A percentile compares a stretch with the other conserved stretches of the same genome.
Evolutionary conservation across 2,329 filamentous ascomycete species (phyloP).

Genomic region (Colletotrichum limetticola): DNA sequence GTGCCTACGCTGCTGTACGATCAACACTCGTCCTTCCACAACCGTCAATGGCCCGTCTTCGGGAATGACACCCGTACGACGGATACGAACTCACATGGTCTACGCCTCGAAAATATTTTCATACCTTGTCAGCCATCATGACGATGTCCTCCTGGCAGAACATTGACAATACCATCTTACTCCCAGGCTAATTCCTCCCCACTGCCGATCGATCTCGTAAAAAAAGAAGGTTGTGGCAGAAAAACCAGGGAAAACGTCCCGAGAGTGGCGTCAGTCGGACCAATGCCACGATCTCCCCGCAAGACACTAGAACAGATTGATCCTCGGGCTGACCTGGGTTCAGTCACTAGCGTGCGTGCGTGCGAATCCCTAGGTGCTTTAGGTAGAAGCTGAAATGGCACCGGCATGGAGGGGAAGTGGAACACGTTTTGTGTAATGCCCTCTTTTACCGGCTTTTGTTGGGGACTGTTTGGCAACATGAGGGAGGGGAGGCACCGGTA

Average conservation of each 20-base stretch:
- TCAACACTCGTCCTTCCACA: background rate
- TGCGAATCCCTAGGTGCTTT: background rate
- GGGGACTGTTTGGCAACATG: background rate
- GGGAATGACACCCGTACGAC: background rate
- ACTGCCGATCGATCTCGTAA: background rate
- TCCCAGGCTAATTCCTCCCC: too few relatives aligned
- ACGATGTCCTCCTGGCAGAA: background rate
- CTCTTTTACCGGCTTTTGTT: background rate
- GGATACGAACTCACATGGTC: constrained; percentile 19
- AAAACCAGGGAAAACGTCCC: constrained; percentile 1
- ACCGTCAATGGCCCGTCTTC: constrained; percentile 1
- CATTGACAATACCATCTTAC: background rate
- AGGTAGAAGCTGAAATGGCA: background rate
- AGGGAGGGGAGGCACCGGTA: background rate
- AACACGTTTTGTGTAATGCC: background rate
- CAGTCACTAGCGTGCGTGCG: background rate
- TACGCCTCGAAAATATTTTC: background rate
- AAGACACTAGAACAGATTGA: constrained; percentile 11
- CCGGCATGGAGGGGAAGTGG: background rate
- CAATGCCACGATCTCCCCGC: background rate
- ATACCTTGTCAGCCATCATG: background rate
- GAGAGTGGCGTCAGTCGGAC: background rate
- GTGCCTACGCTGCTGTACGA: background rate
- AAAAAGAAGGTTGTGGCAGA: background rate
- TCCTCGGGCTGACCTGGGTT: background rate